Evolutionary conservation across 495 filamentous ascomycete genomes (phyloP).

Genomic region (Talaromyces borbonicus): DNA sequence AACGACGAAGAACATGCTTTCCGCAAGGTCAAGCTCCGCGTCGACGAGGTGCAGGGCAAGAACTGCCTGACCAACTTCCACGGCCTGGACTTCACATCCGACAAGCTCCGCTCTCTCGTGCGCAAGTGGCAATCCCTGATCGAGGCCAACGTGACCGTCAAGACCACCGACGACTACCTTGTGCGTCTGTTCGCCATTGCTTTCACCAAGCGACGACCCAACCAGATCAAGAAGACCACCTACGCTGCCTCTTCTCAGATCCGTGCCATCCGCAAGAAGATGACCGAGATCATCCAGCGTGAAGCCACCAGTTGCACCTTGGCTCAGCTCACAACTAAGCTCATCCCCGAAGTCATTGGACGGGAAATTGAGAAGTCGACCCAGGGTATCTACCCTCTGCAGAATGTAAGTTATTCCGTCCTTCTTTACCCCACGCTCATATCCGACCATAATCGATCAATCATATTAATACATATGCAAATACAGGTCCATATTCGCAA

Average conservation of each 20-base stretch:
- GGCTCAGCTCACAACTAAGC: conserved; percentile 89
- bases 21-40: conserved; percentile 97
- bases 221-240: conserved; percentile 99
- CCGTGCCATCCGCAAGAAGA: conserved; percentile 95
- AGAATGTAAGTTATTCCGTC: conserved; percentile 62
- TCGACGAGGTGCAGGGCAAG: conserved; percentile 98
- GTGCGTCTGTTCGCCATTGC: conserved; percentile 96
- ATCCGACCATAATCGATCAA: too few species aligned
- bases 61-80: conserved; percentile 99
- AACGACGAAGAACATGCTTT: conserved; percentile 99
- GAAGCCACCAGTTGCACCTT: conserved; percentile 91
- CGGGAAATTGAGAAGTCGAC: conserved; percentile 99
- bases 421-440: too few species aligned
- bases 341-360: conserved; percentile 98
- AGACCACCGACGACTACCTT: conserved; percentile 99
- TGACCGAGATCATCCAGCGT: conserved; percentile 96
- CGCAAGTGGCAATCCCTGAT: conserved; percentile 99
- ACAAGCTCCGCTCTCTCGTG: conserved; percentile 96
- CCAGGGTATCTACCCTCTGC: conserved; percentile 97
- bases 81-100: conserved; percentile 98
- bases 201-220: conserved; percentile 96
- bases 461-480: background rate
- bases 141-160: conserved; percentile 98
- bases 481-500: conserved; percentile 96
- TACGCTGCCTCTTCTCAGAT: conserved; percentile 95